phyloP scores from a whole-genome alignment of 495 filamentous ascomycete species.

The Cercophora scortea region DNA sequence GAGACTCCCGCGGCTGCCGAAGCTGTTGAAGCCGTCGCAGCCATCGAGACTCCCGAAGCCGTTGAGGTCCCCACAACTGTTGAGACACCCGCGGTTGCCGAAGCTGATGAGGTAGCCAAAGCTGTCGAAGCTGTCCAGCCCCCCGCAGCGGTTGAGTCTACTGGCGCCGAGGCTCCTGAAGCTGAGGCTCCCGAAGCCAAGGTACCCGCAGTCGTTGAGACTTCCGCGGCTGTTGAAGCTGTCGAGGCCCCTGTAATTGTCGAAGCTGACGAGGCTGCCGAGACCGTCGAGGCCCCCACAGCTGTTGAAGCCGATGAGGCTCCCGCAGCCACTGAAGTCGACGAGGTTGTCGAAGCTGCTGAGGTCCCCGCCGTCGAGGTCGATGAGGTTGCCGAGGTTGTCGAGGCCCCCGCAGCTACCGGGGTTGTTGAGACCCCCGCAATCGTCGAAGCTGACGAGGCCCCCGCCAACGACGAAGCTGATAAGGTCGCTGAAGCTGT shows the following conservation, averaged over 20 bases:
- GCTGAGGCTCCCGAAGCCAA: too few species aligned
- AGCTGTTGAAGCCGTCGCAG: too few species aligned
- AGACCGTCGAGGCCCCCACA: background rate
- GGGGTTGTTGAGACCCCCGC: too few species aligned
- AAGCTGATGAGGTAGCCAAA: background rate
- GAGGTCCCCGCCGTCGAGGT: background rate
- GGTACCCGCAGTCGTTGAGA: too few species aligned
- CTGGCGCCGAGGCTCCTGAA: background rate
- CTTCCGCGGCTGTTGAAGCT: slow-evolving; percentile 1
- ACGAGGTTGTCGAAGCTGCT: background rate
- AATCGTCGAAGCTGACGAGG: background rate
- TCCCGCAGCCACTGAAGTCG: background rate
- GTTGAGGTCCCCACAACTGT: background rate
- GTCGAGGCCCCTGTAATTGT: background rate
- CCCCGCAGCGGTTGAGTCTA: background rate
- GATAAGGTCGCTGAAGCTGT: too few species aligned
- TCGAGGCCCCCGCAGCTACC: background rate
- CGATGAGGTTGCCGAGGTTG: background rate
- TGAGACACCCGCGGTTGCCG: background rate
- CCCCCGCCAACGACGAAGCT: too few species aligned
- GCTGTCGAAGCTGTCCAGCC: background rate
- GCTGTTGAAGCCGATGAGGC: background rate
- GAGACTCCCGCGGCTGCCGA: too few species aligned
- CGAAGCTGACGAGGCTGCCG: background rate
- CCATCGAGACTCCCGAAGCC: too few species aligned